Evolutionary conservation across 257 asterid species (phyloP), one percentile per base, ranked within the genome.

Genomic region (Jacaranda copaia): DNA sequence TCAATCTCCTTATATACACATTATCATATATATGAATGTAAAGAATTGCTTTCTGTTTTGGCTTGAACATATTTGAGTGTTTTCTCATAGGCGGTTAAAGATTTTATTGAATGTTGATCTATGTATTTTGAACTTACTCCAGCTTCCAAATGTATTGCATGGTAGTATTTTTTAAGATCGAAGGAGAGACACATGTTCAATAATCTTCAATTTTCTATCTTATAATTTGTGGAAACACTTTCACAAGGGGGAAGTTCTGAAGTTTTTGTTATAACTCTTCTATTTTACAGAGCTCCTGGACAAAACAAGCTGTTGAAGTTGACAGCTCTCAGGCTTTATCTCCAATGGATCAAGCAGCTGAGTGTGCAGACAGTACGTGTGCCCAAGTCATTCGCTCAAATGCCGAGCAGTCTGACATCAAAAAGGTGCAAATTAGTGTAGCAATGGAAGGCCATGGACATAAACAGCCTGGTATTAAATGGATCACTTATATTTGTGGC

Each of bases 281-380:
- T 69, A 66, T 82, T 82, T 46, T 76, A 48, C 91, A 92, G 98
- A 90, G 89, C 81, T 90, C 94, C 55, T 92, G 97, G 97, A 89
- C 92, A 51, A 90, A 92, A 78, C 92, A 88, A 77, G 96, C 87
- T 77, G 86, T 81, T 69, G 92, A 88, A 79, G 85, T 81, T 81
- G 92, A 87, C 58, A 82, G 89, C 89, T 82, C 91, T 78, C 87
- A 78, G 86, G 84, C 83, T 81, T 68, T 75, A 60, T 85, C 90
- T 76, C 91, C 91, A 76, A 53, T 72, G 75, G 80, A 86, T 82
- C 90, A 84, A 75, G 84, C 76, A 51, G 85, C 85, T 68, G 93
- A 87, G 82, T 70, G 81, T 68, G 88, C 83, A 65, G 94, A 85
- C 66, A 88, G 94, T 80, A 85, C 87, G 9, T 86, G 87, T 68